Evolutionary conservation across 345 rosid genomes (phyloP).

Genomic region (Firmiana major): DNA sequence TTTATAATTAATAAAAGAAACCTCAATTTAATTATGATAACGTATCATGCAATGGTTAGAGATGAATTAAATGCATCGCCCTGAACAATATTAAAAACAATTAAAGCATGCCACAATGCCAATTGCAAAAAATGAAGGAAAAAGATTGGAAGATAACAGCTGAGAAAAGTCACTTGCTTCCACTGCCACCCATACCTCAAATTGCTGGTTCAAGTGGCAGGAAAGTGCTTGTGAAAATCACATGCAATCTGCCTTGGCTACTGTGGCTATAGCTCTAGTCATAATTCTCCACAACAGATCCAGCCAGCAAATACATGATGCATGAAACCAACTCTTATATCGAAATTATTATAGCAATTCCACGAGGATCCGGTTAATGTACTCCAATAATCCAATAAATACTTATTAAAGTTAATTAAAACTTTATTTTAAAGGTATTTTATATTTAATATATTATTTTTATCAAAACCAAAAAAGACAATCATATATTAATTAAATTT

Average conservation of each 20-base stretch:
- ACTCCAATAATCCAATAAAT: too few species aligned
- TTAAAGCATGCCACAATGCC: not conserved
- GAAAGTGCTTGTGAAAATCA: not conserved
- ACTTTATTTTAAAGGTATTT: too few species aligned
- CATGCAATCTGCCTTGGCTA: not conserved
- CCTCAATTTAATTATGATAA: not conserved
- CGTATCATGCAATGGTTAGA: not conserved
- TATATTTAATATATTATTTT: too few species aligned
- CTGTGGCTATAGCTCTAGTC: not conserved
- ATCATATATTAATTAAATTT: too few species aligned
- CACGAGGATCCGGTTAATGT: too few species aligned
- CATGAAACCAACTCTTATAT: not conserved
- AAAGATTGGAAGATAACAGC: not conserved
- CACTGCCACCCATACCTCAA: not conserved
- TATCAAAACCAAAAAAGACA: too few species aligned
- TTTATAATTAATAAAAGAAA: not conserved
- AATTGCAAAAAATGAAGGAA: not conserved
- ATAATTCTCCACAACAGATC: not conserved
- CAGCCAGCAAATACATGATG: not conserved
- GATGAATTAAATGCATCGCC: not conserved
- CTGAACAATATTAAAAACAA: not conserved
- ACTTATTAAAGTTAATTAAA: too few species aligned
- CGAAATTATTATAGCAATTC: not conserved
- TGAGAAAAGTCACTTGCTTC: not conserved
- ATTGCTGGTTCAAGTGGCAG: conserved; percentile 1